A percentile compares a stretch with the other conserved stretches of the same genome.
These are phyloP conservation scores for Ephemerocybe angulata DNA, from an alignment of 768 basidiomycete genomes.

Conservation along the genomic window DNA sequence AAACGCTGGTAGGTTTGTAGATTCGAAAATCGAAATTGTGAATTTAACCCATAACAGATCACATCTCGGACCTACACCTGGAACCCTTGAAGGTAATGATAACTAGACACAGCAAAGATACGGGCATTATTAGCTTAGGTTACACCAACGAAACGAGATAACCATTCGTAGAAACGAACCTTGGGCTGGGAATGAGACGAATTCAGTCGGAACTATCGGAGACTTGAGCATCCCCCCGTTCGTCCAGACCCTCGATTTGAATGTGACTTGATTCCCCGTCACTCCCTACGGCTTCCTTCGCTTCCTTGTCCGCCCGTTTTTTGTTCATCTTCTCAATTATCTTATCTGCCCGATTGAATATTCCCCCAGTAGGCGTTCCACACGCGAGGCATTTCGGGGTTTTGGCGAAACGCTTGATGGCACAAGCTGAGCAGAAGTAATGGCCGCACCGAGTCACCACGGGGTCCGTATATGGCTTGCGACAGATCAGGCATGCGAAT, in stretches of 20 bases:
- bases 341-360: constrained; percentile 95
- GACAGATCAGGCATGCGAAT: constrained; percentile 97
- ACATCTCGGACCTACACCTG: background rate
- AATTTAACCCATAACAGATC: background rate
- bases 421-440: constrained; percentile 93
- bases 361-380: constrained; percentile 87
- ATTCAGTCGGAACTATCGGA: constrained; percentile 29
- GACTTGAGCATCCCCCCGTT: constrained; percentile 26
- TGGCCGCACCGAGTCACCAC: constrained; percentile 95
- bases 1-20: background rate
- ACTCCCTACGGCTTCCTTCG: constrained; percentile 38
- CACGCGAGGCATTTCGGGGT: constrained; percentile 96
- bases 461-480: constrained; percentile 91
- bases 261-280: constrained; percentile 36
- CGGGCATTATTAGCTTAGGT: too few species aligned
- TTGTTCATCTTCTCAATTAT: constrained; percentile 84
- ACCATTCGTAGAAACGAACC: too few species aligned
- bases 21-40: background rate
- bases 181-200: too few species aligned
- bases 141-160: too few species aligned
- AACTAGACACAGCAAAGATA: background rate
- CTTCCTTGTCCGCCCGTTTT: constrained; percentile 57
- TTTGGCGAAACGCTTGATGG: constrained; percentile 90
- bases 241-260: constrained; percentile 59
- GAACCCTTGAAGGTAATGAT: too few species aligned